Evolutionary conservation across 495 filamentous ascomycete genomes (phyloP), one percentile per base, ranked within the genome.

Genomic region (Cudoniella acicularis): DNA sequence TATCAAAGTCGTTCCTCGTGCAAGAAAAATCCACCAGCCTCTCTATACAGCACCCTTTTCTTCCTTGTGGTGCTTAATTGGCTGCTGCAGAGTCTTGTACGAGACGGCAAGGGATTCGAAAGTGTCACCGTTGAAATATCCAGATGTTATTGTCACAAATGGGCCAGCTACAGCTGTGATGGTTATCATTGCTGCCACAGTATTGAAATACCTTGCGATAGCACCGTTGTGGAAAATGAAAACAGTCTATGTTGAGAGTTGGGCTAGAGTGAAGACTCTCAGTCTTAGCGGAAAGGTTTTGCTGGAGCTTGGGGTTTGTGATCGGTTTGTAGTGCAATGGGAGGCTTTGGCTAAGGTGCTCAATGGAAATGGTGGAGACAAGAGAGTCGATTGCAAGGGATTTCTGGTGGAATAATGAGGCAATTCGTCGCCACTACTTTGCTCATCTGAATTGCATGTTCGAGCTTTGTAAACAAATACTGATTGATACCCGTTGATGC

Each of bases 101-200:
- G 41, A 49, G 16, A 49, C 17, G 16, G 46, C 56, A 1, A 59
- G 9, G 22, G 50, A 48, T 2, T 55, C 55, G 1, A 50, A 47
- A 10, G 26, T 25, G 2, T 16, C 60, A 3, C 49, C 54, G 10
- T 18, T 20, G 24, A 41, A 45, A 10, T 64, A 66, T 57, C 89
- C 89, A 0, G 86, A 91, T 70, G 67, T 96, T 13, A 84, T 98
- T 50, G 67, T 97, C 17, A 88, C 85, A 40, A 96, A 98, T 70
- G 94, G 94, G 0, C 94, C 94, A 1, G 94, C 87, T 1, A 95
- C 89, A 1, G 89, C 84, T 13, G 87, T 96, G 36, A 84, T 96
- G 43, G 77, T 97, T 50, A 76, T 92, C 6, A 62, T 89, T 0
- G 88, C 87, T 0, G 82, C 84, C 1, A 78, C 85, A 23, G 18